Base-by-base conservation (phyloP, 2,329 filamentous ascomycete species). In the Fusarium transvaalense region DNA sequence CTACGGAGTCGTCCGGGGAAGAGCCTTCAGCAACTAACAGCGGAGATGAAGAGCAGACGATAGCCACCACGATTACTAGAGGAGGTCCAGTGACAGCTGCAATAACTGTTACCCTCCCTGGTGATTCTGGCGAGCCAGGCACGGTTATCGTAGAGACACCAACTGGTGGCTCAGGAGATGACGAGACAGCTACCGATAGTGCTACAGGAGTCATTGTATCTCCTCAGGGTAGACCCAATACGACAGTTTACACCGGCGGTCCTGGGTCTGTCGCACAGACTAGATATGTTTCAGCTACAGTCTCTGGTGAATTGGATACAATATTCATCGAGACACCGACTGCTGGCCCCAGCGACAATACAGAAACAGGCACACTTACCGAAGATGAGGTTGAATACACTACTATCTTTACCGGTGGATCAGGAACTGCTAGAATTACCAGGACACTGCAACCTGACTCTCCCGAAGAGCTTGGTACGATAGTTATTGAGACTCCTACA, bases 231-330 rank as follows among this genome's bases (percentile, higher is more conserved):
- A 7, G 56, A 6, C 29, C 46, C 14, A 57, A 57, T 2, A 41
- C 47, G 0, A 57, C 55, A 3, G 15, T 57, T 13, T 43, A 43
- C 15, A 21, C 12, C 2, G 31, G 23, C 13, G 55, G 55, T 6
- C 31, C 35, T 9, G 29, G 25, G 4, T 32, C 15, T 31, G 51
- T 29, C 6, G 5, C 34, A 0, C 35, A 43, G 3, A 59, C 56
- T 27, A 56, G 19, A 41, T 56, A 55, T n/a, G n/a, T 56, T 8
- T 47, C 56, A 15, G 51, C 51, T 19, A 60, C 51, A 19, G 35
- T 38, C 2, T 60, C 56, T 6, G 42, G 31, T 10, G 56, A 60
- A 12, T 37, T 31, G 14, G 56, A 56, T 21, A 60, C 35, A 5
- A 25, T 60, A 6, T 8, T 60, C 2, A n/a, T 60, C 3, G 41